Percentiles rank a stretch among this genome's conserved stretches.
phyloP scores from a whole-genome alignment of 2,329 filamentous ascomycete genomes.

The Cladosporium sp. region DNA sequence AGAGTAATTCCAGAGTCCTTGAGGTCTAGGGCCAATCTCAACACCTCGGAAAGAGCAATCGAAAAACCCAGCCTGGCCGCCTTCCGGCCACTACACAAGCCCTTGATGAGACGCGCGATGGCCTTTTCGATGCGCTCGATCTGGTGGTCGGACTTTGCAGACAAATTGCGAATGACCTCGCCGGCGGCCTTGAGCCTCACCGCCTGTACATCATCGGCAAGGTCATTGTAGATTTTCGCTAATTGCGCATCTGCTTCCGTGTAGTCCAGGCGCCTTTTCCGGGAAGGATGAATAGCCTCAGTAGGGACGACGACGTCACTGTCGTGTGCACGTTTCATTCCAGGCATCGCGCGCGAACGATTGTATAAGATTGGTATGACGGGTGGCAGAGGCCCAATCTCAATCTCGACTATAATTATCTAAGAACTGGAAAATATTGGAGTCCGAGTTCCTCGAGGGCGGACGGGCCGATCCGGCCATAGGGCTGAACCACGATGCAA shows the following conservation, averaged over 20 bases:
- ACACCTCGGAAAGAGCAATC: conserved; percentile 78
- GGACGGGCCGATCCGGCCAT: not conserved
- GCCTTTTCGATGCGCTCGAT: conserved; percentile 42
- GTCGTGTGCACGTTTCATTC: conserved; percentile 27
- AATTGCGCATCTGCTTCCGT: conserved; percentile 45
- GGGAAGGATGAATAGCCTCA: conserved; percentile 32
- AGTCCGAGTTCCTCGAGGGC: not conserved
- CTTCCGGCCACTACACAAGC: conserved; percentile 86
- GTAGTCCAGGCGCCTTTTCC: conserved; percentile 37
- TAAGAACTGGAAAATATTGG: conserved; percentile 4
- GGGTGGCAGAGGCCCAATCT: conserved; percentile 9
- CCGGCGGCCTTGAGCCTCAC: conserved; percentile 48
- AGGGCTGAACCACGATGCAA: not conserved
- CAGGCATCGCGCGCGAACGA: conserved; percentile 7
- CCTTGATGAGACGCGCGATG: conserved; percentile 66
- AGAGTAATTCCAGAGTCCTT: conserved; percentile 29
- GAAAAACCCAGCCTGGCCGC: conserved; percentile 87
- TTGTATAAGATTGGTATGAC: conserved; percentile 15
- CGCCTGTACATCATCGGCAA: conserved; percentile 48
- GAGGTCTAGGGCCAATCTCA: conserved; percentile 61
- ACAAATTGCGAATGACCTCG: conserved; percentile 45
- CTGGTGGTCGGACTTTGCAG: conserved; percentile 39
- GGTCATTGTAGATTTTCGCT: conserved; percentile 48
- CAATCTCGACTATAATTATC: conserved; percentile 4
- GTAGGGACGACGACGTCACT: conserved; percentile 21